Base-by-base conservation (phyloP, 2,329 filamentous ascomycete genomes). In the Stagonosporopsis vannaccii region DNA sequence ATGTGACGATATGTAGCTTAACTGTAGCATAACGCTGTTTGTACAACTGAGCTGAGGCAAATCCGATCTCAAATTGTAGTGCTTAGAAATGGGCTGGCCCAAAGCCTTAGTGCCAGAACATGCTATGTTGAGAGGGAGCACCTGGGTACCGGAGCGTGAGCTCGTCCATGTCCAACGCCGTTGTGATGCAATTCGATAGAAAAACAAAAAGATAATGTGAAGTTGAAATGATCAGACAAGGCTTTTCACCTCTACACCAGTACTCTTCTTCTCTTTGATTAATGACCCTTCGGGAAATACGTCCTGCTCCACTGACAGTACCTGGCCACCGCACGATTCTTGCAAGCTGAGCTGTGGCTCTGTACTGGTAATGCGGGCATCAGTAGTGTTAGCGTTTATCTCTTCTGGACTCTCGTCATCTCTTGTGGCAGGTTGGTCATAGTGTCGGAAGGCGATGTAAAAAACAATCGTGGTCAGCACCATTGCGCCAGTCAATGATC, bases 371-470 rank as follows among this genome's bases (percentile, higher is more conserved):
- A 32, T 17, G 15, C 17, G 9, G 5, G 13, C 30, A 9, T 8
- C 44, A 39, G 26, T 19, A 17, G 17, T 25, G 33, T n/a, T 11
- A 30, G 17, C 20, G 15, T 4, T 26, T 2, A 17, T 12, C n/a
- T 8, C 25, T 5, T 5, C 19, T 4, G 19, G 9, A 2, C 7
- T 6, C 36, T 56, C 46, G 13, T 39, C 47, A 9, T 46, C 53
- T 11, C 43, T 36, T 1, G 3, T 11, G 13, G 32, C 36, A 6
- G 47, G 32, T 26, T 32, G 49, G 12, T 73, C 69, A 35, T 67
- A 71, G 26, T 61, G 61, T 2, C 61, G 61, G 25, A 73, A 73
- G 2, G 63, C 2, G 3, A 59, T 11, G 56, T 65, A 73, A 51
- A 74, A 73, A 0, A 68, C 12, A 4, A 65, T 25, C 0, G 68